Evolutionary conservation across 75 land plant species (phyloP).

Genomic region (Picea glauca): DNA sequence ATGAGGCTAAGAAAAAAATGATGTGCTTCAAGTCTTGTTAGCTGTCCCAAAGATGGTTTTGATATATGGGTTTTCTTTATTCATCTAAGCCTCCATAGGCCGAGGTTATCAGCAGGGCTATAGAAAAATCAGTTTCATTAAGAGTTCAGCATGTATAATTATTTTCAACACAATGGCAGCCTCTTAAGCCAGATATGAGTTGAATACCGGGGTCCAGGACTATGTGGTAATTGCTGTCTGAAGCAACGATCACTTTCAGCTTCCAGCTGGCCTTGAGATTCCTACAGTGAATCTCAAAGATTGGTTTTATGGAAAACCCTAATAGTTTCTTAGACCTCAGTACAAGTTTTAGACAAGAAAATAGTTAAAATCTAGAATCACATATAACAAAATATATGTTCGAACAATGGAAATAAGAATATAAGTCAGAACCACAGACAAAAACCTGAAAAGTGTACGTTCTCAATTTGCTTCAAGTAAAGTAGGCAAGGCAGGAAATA

Average conservation of each 20-base stretch:
- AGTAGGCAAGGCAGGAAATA: not conserved
- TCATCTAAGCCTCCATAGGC: too few species aligned
- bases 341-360: not conserved
- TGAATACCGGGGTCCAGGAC: too few species aligned
- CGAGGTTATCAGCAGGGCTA: too few species aligned
- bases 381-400: not conserved
- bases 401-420: not conserved
- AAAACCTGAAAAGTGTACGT: not conserved
- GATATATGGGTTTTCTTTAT: too few species aligned
- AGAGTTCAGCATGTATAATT: too few species aligned
- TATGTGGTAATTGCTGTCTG: too few species aligned
- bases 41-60: too few species aligned
- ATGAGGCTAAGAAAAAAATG: too few species aligned
- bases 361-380: not conserved
- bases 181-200: too few species aligned
- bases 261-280: not conserved
- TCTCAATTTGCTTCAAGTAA: conserved; percentile 3
- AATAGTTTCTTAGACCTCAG: not conserved
- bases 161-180: too few species aligned
- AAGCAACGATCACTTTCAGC: not conserved
- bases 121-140: too few species aligned
- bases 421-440: not conserved
- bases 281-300: not conserved
- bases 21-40: too few species aligned
- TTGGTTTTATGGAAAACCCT: not conserved